Conservation (phyloP, 352 stramenopile genomes). For the Bremia lactucae region DNA sequence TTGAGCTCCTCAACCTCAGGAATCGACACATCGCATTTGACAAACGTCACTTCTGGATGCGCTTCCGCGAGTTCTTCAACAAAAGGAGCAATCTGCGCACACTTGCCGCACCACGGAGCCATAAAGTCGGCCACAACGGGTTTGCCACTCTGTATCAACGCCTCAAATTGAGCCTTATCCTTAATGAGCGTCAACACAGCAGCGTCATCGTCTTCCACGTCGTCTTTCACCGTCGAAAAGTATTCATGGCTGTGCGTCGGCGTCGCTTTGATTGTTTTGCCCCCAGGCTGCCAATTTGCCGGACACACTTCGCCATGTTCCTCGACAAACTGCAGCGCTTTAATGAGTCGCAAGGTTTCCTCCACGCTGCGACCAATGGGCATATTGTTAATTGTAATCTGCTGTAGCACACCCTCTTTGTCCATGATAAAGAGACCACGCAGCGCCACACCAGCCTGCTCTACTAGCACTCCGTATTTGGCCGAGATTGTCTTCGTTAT, state of each 20-base stretch:
- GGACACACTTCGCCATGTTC: constrained; percentile 90
- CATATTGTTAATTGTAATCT: constrained; percentile 89
- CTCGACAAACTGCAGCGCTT: constrained; percentile 89
- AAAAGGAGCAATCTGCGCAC: constrained; percentile 70
- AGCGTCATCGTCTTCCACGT: constrained; percentile 29
- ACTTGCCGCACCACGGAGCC: constrained; percentile 84
- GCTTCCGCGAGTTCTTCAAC: constrained; percentile 56
- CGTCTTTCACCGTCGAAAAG: constrained; percentile 65
- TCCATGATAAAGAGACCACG: constrained; percentile 92
- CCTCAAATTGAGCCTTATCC: constrained; percentile 51
- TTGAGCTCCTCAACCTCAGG: constrained; percentile 66
- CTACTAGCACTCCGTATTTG: constrained; percentile 87
- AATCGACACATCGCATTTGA: constrained; percentile 65
- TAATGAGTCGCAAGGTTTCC: constrained; percentile 86
- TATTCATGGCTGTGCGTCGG: constrained; percentile 76
- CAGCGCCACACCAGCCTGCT: constrained; percentile 76
- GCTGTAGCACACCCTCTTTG: constrained; percentile 73
- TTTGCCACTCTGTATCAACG: constrained; percentile 54
- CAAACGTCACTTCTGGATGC: constrained; percentile 63
- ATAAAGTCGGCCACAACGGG: constrained; percentile 73
- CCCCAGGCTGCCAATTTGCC: constrained; percentile 88
- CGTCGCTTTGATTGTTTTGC: constrained; percentile 84
- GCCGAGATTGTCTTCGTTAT: constrained; percentile 87
- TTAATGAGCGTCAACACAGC: constrained; percentile 40
- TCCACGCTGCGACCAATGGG: constrained; percentile 88